A percentile compares a stretch with the other conserved stretches of the same genome.
These are phyloP conservation scores for Diddensiella caesifluorescens DNA, from an alignment of 805 yeast species.

Conservation along the genomic window DNA sequence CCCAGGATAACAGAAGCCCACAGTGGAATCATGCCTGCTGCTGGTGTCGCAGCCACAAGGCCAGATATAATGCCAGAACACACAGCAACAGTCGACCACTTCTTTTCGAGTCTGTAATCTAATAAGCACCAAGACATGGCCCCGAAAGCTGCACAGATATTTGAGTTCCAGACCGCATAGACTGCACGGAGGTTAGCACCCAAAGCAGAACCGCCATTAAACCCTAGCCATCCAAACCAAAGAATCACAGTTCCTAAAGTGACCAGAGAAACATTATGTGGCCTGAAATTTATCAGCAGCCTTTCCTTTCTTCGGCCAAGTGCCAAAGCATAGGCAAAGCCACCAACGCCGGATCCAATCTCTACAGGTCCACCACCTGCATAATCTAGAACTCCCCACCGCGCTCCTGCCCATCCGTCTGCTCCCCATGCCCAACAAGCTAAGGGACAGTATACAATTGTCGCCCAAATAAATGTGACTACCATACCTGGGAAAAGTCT, in stretches of 20 bases:
- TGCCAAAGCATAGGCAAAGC: slow-evolving; percentile 52
- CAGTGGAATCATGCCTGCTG: slow-evolving; percentile 83
- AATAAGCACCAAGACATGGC: slow-evolving; percentile 88
- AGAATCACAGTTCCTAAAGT: slow-evolving; percentile 81
- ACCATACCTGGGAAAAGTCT: slow-evolving; percentile 78
- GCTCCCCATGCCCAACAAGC: slow-evolving; percentile 94
- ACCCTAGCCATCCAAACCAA: slow-evolving; percentile 96
- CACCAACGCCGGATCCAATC: slow-evolving; percentile 84
- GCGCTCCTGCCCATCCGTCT: slow-evolving; percentile 81
- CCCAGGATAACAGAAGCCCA: slow-evolving; percentile 91
- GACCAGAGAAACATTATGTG: slow-evolving; percentile 89
- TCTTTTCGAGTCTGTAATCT: slow-evolving; percentile 81
- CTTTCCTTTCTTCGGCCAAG: slow-evolving; percentile 69
- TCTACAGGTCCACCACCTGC: slow-evolving; percentile 99
- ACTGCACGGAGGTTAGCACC: slow-evolving; percentile 79
- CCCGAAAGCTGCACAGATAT: slow-evolving; percentile 82
- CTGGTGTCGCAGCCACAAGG: slow-evolving; percentile 93
- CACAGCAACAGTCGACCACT: slow-evolving; percentile 91
- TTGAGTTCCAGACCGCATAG: slow-evolving; percentile 88
- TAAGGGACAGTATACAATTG: slow-evolving; percentile 89
- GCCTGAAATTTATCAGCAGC: slow-evolving; percentile 79
- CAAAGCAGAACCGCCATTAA: slow-evolving; percentile 85
- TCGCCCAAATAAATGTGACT: slow-evolving; percentile 81
- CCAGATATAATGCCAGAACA: slow-evolving; percentile 97
- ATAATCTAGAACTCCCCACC: slow-evolving; percentile 90